Percentiles rank a stretch among this genome's conserved stretches.
phyloP scores from a whole-genome alignment of 305 asterid species.

The Caryopteris hybrid region DNA sequence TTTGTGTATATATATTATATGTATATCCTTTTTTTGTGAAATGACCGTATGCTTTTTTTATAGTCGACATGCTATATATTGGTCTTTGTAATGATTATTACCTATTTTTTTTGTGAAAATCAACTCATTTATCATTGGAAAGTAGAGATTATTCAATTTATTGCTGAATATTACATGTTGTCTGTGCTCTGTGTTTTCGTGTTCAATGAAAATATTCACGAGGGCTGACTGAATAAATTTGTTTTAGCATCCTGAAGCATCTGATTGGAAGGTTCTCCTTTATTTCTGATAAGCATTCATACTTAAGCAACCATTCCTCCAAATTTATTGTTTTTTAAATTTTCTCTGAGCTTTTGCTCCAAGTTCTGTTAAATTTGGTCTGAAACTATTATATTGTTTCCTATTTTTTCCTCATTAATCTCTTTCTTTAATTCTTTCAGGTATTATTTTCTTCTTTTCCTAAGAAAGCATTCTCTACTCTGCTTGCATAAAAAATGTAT shows the following conservation, averaged over 20 bases:
- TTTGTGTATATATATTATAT: no score
- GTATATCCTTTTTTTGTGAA: neutral
- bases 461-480: neutral
- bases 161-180: neutral
- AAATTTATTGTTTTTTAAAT: neutral
- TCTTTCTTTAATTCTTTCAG: neutral
- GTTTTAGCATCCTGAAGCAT: neutral
- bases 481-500: neutral
- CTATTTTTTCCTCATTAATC: neutral
- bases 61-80: neutral
- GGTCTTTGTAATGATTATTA: neutral
- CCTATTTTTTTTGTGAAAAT: neutral
- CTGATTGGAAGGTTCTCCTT: neutral
- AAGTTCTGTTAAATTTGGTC: neutral
- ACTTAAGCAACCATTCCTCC: no score
- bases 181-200: neutral
- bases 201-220: neutral
- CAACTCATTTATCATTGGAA: neutral
- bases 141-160: neutral
- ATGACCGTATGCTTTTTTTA: neutral
- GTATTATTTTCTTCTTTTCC: neutral
- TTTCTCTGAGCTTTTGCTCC: neutral
- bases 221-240: neutral
- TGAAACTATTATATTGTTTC: neutral
- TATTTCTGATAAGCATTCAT: neutral